These are phyloP conservation scores for Chaetomium sp. DNA, from an alignment of 2,329 filamentous ascomycete species.

Conservation along the genomic window DNA sequence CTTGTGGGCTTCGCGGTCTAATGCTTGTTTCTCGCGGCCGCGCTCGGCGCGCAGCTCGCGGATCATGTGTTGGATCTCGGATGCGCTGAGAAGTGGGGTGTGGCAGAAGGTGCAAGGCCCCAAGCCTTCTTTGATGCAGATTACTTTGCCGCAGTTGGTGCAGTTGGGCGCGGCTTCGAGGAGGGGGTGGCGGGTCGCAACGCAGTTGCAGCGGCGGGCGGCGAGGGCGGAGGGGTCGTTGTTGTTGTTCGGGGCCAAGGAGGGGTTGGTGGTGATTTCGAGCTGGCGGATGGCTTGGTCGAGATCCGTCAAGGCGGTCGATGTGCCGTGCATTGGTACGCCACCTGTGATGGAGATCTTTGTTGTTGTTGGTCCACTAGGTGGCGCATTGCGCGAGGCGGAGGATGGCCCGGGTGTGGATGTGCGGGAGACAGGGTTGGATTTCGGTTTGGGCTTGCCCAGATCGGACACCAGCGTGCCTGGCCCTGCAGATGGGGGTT, in stretches of 20 bases:
- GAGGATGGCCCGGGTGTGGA: slow-evolving; percentile 47
- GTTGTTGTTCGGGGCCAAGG: slow-evolving; percentile 34
- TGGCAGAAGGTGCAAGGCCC: slow-evolving; percentile 92
- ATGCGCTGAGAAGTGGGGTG: slow-evolving; percentile 60
- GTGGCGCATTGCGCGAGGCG: background rate
- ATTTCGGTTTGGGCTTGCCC: slow-evolving; percentile 46
- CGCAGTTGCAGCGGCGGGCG: slow-evolving; percentile 74
- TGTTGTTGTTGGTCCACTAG: slow-evolving; percentile 41
- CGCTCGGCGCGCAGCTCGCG: slow-evolving; percentile 76
- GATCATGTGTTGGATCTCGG: slow-evolving; percentile 81
- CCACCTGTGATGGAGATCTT: slow-evolving; percentile 72
- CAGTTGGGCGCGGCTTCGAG: slow-evolving; percentile 92
- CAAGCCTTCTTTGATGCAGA: slow-evolving; percentile 89
- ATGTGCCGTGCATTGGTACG: slow-evolving; percentile 74
- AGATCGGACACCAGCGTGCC: slow-evolving; percentile 79
- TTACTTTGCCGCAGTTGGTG: slow-evolving; percentile 84
- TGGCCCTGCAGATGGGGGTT: slow-evolving; percentile 58
- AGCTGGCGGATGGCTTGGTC: slow-evolving; percentile 80
- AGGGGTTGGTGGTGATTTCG: slow-evolving; percentile 87
- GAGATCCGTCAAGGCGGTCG: slow-evolving; percentile 62
- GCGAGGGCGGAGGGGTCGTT: slow-evolving; percentile 40
- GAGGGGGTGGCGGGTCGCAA: slow-evolving; percentile 79
- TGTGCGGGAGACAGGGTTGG: slow-evolving; percentile 45
- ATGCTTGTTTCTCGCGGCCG: slow-evolving; percentile 77
- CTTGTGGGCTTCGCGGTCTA: slow-evolving; percentile 65